A percentile compares a stretch with the other conserved stretches of the same genome.
Evolutionary conservation across 2,329 filamentous ascomycete genomes (phyloP).

Genomic region (Lasiodiplodia sp.): DNA sequence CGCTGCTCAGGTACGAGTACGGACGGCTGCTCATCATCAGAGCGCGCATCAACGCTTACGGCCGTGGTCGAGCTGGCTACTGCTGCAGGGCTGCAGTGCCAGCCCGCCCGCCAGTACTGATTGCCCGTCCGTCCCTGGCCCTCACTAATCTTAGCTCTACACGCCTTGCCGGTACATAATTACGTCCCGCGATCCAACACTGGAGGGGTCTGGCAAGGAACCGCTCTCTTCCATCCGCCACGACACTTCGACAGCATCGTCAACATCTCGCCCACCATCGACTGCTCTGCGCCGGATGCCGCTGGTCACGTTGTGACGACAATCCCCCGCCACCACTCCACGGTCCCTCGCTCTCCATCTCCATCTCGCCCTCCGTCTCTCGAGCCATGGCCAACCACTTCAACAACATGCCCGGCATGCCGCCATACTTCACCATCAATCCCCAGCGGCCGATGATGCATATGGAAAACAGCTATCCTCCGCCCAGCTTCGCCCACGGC

Average conservation of each 20-base stretch:
- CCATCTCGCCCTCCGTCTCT: conserved; percentile 29
- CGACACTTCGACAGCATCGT: conserved; percentile 41
- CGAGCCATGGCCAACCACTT: conserved; percentile 49
- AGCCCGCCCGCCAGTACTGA: conserved; percentile 15
- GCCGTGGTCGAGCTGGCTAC: conserved; percentile 23
- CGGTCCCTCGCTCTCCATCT: conserved; percentile 7
- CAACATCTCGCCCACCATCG: background rate
- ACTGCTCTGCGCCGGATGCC: conserved; percentile 15
- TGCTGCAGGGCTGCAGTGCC: conserved; percentile 17
- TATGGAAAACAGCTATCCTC: conserved; percentile 37
- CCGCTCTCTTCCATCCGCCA: conserved; percentile 16
- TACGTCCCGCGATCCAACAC: conserved; percentile 27
- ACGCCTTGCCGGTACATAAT: conserved; percentile 30
- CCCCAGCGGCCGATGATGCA: conserved; percentile 42
- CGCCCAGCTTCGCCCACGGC: conserved; percentile 41
- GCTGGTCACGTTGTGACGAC: conserved; percentile 12
- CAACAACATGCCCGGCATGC: conserved; percentile 40
- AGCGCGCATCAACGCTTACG: conserved; percentile 29
- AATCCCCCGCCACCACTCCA: conserved; percentile 11
- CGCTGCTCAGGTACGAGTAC: conserved; percentile 28
- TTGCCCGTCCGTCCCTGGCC: conserved; percentile 26
- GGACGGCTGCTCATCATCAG: conserved; percentile 29
- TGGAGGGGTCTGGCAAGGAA: conserved; percentile 27
- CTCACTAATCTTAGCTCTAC: conserved; percentile 31
- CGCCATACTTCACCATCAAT: conserved; percentile 45